Percentiles rank a stretch among this genome's conserved stretches.
These are phyloP conservation scores for Solanum okadae DNA, from an alignment of 257 asterid species.

Conservation along the genomic window DNA sequence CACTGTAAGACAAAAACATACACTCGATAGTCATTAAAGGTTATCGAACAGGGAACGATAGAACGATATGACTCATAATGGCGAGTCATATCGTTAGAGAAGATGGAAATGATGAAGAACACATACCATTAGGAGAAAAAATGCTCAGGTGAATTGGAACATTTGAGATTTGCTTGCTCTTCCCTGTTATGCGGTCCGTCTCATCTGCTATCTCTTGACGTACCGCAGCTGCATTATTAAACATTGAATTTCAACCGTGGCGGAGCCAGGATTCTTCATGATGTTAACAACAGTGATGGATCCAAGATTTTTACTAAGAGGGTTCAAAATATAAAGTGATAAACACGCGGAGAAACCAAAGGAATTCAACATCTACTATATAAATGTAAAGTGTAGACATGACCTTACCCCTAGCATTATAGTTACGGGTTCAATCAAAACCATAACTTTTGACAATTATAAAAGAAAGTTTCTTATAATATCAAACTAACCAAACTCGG, in stretches of 20 bases:
- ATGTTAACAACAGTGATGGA: background rate
- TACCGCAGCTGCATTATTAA: constrained; percentile 67
- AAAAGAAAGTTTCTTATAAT: background rate
- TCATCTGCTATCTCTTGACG: constrained; percentile 92
- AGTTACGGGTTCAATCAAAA: background rate
- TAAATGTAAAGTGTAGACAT: no score
- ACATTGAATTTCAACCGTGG: background rate
- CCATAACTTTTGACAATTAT: background rate
- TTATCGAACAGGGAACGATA: background rate
- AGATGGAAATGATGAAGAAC: background rate
- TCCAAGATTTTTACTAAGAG: background rate
- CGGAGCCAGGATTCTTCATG: background rate
- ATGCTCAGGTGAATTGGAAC: constrained; percentile 93
- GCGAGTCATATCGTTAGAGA: background rate
- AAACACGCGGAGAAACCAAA: background rate
- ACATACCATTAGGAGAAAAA: constrained; percentile 87
- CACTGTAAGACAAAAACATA: constrained; percentile 45
- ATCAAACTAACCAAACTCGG: constrained; percentile 60
- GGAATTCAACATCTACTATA: no score
- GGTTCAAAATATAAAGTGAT: background rate
- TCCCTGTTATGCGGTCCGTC: constrained; percentile 93
- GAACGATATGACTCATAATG: background rate
- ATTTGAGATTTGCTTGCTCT: constrained; percentile 77
- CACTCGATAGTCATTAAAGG: background rate
- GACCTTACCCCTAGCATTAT: background rate